These are phyloP conservation scores for Solanum chiquidenum DNA, from an alignment of 257 asterid genomes.

Conservation along the genomic window DNA sequence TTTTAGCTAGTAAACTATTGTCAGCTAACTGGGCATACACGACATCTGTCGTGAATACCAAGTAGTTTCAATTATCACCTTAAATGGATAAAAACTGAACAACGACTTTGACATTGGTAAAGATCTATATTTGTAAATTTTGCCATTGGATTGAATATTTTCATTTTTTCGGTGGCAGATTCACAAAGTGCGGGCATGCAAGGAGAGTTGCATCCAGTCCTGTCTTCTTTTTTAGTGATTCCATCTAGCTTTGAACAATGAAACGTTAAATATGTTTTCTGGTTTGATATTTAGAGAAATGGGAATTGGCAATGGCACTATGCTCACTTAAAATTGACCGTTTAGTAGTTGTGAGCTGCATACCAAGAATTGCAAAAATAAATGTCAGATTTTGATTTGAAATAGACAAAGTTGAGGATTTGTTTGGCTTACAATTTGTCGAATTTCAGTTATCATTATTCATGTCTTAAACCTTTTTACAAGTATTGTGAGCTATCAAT, in stretches of 20 bases:
- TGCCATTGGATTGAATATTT: background rate
- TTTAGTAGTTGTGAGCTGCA: background rate
- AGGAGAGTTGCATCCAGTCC: background rate
- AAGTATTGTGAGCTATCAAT: background rate
- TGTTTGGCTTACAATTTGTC: background rate
- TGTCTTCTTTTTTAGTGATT: background rate
- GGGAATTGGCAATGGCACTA: background rate
- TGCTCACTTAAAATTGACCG: background rate
- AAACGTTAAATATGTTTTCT: background rate
- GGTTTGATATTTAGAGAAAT: background rate
- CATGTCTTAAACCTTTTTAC: background rate
- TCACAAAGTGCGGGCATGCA: background rate
- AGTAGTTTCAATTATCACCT: background rate
- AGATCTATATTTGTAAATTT: background rate
- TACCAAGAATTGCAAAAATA: background rate
- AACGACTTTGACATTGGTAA: background rate
- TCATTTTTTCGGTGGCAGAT: background rate
- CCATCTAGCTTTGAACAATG: background rate
- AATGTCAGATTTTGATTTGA: background rate
- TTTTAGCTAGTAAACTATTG: background rate
- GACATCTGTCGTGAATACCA: background rate
- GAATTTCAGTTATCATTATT: background rate
- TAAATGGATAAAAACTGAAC: background rate
- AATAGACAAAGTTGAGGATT: background rate
- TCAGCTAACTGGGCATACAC: background rate